Evolutionary conservation across 441 rosid genomes (phyloP).

Genomic region (Metrosideros polymorpha): DNA sequence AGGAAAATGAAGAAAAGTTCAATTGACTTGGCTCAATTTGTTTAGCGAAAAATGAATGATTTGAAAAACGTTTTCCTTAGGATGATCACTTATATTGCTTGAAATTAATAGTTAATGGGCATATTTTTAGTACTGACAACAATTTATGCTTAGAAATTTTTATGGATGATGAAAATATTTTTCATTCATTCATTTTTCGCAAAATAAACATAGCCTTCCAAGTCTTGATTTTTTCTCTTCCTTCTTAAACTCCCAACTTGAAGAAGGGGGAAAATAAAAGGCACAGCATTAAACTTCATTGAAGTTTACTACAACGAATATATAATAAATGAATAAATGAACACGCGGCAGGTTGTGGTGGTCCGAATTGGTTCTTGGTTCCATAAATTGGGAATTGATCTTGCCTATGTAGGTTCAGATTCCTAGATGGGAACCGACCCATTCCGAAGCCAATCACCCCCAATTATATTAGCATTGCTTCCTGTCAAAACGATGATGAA

Average conservation of each 20-base stretch:
- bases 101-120: too few species aligned
- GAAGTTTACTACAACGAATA: not conserved
- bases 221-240: not conserved
- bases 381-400: not conserved
- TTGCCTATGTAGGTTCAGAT: not conserved
- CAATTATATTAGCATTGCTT: not conserved
- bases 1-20: not conserved
- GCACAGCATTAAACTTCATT: not conserved
- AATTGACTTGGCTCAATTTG: too few species aligned
- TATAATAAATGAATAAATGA: too few species aligned
- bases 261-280: not conserved
- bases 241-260: not conserved
- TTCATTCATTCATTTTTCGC: too few species aligned
- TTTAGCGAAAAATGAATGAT: too few species aligned
- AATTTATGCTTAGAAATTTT: too few species aligned
- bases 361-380: not conserved
- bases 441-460: not conserved
- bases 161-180: too few species aligned
- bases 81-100: too few species aligned
- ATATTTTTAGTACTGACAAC: too few species aligned
- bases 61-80: too few species aligned
- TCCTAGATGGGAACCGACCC: not conserved
- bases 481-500: not conserved
- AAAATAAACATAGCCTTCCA: too few species aligned
- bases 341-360: fast-evolving